phyloP scores from a whole-genome alignment of 352 stramenopile genomes.

The Elongisporangium anandrum region DNA sequence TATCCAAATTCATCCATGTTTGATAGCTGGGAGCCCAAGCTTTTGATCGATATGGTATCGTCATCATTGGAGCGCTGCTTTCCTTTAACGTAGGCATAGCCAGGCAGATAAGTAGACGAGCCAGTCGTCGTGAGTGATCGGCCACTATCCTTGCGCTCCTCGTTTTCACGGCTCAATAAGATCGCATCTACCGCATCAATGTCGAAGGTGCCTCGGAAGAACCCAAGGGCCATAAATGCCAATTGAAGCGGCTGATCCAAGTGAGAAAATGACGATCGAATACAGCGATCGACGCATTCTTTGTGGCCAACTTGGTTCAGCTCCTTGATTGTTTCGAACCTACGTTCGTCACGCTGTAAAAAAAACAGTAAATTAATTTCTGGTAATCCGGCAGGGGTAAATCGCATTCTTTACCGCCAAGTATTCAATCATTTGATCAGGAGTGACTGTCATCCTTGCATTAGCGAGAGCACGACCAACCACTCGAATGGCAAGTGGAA shows the following conservation, averaged over 20 bases:
- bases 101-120: constrained; percentile 37
- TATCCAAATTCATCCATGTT: constrained; percentile 70
- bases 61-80: constrained; percentile 32
- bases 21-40: constrained; percentile 58
- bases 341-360: constrained; percentile 46
- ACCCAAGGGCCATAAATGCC: constrained; percentile 79
- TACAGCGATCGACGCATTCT: constrained; percentile 75
- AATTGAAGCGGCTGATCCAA: constrained; percentile 63
- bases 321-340: constrained; percentile 71
- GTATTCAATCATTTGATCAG: constrained; percentile 80
- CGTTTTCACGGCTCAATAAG: constrained; percentile 28
- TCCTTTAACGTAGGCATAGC: constrained; percentile 41
- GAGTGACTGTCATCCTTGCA: constrained; percentile 60
- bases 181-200: constrained; percentile 64
- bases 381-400: no score
- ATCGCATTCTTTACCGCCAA: constrained; percentile 57
- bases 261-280: constrained; percentile 79
- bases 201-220: constrained; percentile 79
- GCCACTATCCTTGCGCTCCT: neutral
- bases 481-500: constrained; percentile 79
- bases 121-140: neutral
- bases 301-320: constrained; percentile 74
- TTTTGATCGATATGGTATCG: constrained; percentile 46
- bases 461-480: constrained; percentile 74
- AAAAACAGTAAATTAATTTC: neutral